These are phyloP conservation scores for Pythium coloratum DNA, from an alignment of 352 stramenopile species.

Conservation along the genomic window DNA sequence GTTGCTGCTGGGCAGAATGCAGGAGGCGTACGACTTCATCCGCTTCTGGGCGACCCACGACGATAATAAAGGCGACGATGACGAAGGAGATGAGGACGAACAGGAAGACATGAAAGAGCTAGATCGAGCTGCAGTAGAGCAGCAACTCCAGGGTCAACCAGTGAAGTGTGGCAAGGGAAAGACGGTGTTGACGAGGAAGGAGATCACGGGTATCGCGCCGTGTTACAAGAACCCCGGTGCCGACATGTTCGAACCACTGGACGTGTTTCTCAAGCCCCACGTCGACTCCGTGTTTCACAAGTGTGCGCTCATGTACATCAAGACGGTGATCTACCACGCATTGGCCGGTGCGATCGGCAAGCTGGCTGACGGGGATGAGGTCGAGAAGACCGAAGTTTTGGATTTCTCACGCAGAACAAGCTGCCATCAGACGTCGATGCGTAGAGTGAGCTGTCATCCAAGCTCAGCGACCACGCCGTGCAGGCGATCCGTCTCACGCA, in stretches of 20 bases:
- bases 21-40: slow-evolving; percentile 19
- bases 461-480: no score
- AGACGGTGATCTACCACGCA: not conserved
- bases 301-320: slow-evolving; percentile 1
- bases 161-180: no score
- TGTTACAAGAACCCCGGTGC: not conserved
- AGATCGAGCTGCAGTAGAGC: not conserved
- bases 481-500: no score
- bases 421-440: not conserved
- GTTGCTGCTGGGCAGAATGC: slow-evolving; percentile 9
- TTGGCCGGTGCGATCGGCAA: slow-evolving; percentile 3
- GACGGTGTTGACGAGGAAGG: no score
- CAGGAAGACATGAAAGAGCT: not conserved
- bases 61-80: slow-evolving; percentile 6
- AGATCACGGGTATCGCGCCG: not conserved
- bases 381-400: not conserved
- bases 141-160: not conserved
- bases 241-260: not conserved
- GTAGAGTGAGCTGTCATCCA: no score
- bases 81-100: not conserved
- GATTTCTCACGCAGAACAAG: not conserved
- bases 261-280: slow-evolving; percentile 1
- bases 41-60: slow-evolving; percentile 11
- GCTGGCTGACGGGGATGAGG: not conserved
- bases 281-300: slow-evolving; percentile 1